Percentiles rank a stretch among this genome's conserved stretches.
Evolutionary conservation across 2,329 filamentous ascomycete species (phyloP).

Genomic region (Aureobasidium leucospermi): DNA sequence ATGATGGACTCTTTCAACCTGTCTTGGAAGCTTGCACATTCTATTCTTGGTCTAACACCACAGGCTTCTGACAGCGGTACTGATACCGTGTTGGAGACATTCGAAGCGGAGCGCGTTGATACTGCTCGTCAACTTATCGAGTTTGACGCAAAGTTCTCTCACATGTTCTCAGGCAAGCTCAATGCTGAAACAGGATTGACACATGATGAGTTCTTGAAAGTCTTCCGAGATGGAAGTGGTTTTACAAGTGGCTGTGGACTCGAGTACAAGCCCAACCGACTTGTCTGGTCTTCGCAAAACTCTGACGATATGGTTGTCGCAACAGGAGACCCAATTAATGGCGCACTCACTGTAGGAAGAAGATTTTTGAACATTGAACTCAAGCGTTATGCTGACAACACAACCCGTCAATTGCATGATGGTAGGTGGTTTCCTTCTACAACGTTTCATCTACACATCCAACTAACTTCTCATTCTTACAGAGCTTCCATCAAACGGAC

Average conservation of each 20-base stretch:
- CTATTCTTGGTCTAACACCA: constrained; percentile 14
- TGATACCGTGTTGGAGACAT: constrained; percentile 41
- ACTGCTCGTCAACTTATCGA: constrained; percentile 60
- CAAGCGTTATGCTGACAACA: constrained; percentile 24
- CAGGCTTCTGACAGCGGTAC: constrained; percentile 15
- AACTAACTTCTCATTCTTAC: not conserved
- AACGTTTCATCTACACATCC: not conserved
- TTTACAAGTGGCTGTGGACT: constrained; percentile 49
- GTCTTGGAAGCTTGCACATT: constrained; percentile 48
- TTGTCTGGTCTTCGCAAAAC: constrained; percentile 13
- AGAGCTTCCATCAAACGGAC: constrained; percentile 23
- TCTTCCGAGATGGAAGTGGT: constrained; percentile 50
- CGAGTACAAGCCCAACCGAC: constrained; percentile 16
- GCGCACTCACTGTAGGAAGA: constrained; percentile 23
- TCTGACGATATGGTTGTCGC: not conserved
- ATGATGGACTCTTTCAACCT: constrained; percentile 61
- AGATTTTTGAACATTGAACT: constrained; percentile 22
- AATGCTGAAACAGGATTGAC: constrained; percentile 17
- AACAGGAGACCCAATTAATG: constrained; percentile 18
- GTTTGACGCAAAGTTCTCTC: constrained; percentile 43
- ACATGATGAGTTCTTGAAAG: constrained; percentile 21
- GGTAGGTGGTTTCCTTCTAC: constrained; percentile 13
- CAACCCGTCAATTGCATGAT: constrained; percentile 24
- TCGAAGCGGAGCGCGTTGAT: constrained; percentile 46
- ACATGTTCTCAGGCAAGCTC: constrained; percentile 37